phyloP scores from a whole-genome alignment of 2,329 filamentous ascomycete species.

The Aureobasidium vineae region DNA sequence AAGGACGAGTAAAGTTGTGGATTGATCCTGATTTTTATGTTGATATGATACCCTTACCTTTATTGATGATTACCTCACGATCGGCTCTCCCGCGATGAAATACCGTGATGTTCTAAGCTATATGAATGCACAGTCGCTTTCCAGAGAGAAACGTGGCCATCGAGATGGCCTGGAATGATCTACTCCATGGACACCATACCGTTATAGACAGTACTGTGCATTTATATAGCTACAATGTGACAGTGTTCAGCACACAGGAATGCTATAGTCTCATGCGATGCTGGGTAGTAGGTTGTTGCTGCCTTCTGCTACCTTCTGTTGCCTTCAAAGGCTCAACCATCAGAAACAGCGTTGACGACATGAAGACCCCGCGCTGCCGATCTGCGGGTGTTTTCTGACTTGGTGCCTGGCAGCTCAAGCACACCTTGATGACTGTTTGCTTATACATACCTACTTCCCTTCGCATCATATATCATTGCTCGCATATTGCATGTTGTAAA shows the following conservation, averaged over 20 bases:
- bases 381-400: constrained; percentile 10
- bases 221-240: too few species aligned
- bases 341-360: constrained; percentile 1
- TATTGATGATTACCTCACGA: background rate
- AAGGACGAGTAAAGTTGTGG: background rate
- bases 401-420: constrained; percentile 9
- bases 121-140: too few species aligned
- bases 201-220: too few species aligned
- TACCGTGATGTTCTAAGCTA: too few species aligned
- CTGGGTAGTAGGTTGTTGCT: too few species aligned
- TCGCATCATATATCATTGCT: background rate
- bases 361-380: constrained; percentile 3
- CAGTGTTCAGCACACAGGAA: too few species aligned
- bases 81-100: too few species aligned
- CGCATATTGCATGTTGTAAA: background rate
- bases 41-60: constrained; percentile 12
- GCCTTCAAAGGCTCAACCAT: background rate
- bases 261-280: too few species aligned
- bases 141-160: too few species aligned
- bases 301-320: background rate
- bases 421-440: background rate
- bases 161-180: too few species aligned
- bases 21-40: background rate
- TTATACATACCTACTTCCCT: background rate
- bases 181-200: too few species aligned